Evolutionary conservation across 169 alveolate species (phyloP), one percentile per base, ranked within the genome.

Genomic region (Cytauxzoon felis): DNA sequence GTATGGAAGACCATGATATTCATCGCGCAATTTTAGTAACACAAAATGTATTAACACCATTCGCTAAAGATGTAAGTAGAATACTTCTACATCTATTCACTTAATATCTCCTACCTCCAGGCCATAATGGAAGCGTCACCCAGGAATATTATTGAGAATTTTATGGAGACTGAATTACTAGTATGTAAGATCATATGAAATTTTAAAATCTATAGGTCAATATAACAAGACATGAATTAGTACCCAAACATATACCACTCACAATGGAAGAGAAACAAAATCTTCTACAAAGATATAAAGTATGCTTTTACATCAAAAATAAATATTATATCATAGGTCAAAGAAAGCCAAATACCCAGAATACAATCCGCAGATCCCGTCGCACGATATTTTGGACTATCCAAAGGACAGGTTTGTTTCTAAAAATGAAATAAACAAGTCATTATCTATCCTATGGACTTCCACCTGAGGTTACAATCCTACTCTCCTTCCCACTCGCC

Each of bases 211-310:
- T n/a, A n/a, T n/a, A n/a, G n/a, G 98, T 94, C 48, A 96, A 96
- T 82, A 96, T 97, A 58, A 97, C 99, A 1, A 92, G 93, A 73
- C 99, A 97, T 63, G 99, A 95, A 72, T 87, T 95, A 57, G 99
- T 97, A 45, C 99, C 99, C 24, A 90, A 89, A 80, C 99, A 97
- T 78, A 88, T 93, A 52, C 94, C 98, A 9, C 88, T 96, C 50
- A 75, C 97, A 24, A 87, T 86, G 59, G 97, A 93, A 34, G 99
- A 96, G 60, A 95, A 95, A 82, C 81, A 90, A 45, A 81, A 81
- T 30, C 88, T 96, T 13, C 90, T 96, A 29, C 91, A 91, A 65
- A 89, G 96, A 80, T 96, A 96, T 80, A 91, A 91, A 53, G 94
- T 89, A 78, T 43, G 21, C 21, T 3, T 59, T 23, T 38, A 32